Evolutionary conservation across 495 filamentous ascomycete genomes (phyloP), one percentile per base, ranked within the genome.

Genomic region (Sabuloglossum arenarium): DNA sequence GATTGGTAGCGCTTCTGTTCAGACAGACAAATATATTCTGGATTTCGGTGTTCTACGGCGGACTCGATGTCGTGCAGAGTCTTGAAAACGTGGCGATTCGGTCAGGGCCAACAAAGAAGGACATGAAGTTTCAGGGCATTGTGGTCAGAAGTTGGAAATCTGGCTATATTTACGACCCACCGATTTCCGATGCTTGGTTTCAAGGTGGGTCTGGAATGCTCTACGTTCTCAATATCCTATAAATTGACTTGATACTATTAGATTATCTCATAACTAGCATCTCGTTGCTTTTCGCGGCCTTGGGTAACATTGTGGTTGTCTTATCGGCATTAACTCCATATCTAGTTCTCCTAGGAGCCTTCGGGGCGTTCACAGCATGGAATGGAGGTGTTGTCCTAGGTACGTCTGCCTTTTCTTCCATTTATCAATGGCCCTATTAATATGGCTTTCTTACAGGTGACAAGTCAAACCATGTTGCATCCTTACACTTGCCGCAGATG

Each of bases 11-110:
- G 30, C 70, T 98, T 34, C 69, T 75, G 19, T 88, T 90, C 70
- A 71, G 91, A 30, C 91, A 98, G 68, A 98, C 91, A 11, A 98
- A 98, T 63, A 84, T 97, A 58, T 88, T 97, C 65, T 98, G 91
- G 91, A 84, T 89, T 1, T 79, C 85, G 0, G 69, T 88, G 0
- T 96, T 91, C 64, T 75, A 94, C 57, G 87, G 88, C 57, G 88
- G 81, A 16, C 59, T 90, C 27, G 80, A 86, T 57, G 72, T 77
- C 14, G 74, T 86, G 52, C 76, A 63, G 60, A 63, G 21, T 59
- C 61, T 59, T 21, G n/a, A 65, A 62, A 23, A 5, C 12, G 53
- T 5, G 19, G 27, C 39, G 25, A 59, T 57, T 19, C 30, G 29
- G 55, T 53, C 0, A 54, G 12, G 46, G 3, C 3, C 16, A 19